Base-by-base conservation (phyloP, 108 stramenopile genomes). In the Conticribra weissflogii region DNA sequence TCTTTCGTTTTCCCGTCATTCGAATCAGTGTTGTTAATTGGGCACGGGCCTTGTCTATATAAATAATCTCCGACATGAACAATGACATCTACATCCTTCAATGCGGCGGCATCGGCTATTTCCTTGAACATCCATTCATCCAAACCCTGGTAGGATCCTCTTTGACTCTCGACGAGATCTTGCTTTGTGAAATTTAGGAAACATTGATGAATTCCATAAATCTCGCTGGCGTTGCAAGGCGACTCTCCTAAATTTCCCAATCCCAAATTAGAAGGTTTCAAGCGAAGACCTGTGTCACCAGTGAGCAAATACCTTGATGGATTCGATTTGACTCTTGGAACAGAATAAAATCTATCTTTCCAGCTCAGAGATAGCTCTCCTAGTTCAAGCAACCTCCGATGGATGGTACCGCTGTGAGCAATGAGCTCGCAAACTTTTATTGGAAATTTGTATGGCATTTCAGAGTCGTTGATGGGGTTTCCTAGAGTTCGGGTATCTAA, bases 11-110 rank as follows among this genome's bases (percentile, higher is more conserved):
- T 44, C 1, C 28, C 2, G 31, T 65, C 63, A 14, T 50, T 33
- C n/a, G 2, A 3, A 52, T 65, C 63, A 9, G 22, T 53, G 59
- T 71, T 71, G 59, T 52, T 28, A 24, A 63, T 36, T 22, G 70
- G 70, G 32, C 70, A 71, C 16, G 70, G 70, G 1, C 70, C 70
- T 25, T 71, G 70, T 30, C 70, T 41, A 23, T 71, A 71, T n/a
- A 71, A 19, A 46, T 63, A 71, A 56, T 71, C 70, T 16, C 70
- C 70, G 19, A 71, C 47, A 31, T 71, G 49, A 18, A 71, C 27
- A n/a, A 71, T 17, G 0, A 71, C 49, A 53, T 71, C 70, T 22
- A 63, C 18, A 16, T 53, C 52, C 28, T 63, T 41, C 0, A 30
- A 24, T 0, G 61, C 49, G 9, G 61, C 61, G 31, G 29, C 17